These are phyloP conservation scores for Eucalyptus polybractea DNA, from an alignment of 345 rosid genomes.

Conservation along the genomic window DNA sequence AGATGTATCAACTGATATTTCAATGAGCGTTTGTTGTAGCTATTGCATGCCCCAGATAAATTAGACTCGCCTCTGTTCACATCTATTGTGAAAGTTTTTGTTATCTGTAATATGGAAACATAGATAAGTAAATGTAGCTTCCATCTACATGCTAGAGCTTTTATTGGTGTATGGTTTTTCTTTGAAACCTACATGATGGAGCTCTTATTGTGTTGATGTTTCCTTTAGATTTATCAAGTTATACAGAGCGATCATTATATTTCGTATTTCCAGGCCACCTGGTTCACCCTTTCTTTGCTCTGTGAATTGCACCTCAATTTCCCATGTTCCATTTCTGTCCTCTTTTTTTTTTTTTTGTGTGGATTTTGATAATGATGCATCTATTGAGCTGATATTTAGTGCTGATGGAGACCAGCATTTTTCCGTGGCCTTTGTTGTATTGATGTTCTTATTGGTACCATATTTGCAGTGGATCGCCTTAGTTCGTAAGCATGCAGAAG, in stretches of 20 bases:
- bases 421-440: not conserved
- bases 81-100: not conserved
- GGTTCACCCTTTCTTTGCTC: not conserved
- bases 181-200: not conserved
- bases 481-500: conserved; percentile 66
- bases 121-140: not conserved
- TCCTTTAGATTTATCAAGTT: not conserved
- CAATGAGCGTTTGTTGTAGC: not conserved
- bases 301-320: not conserved
- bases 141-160: not conserved
- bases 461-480: conserved; percentile 71
- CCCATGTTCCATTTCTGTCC: not conserved
- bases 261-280: not conserved
- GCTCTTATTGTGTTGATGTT: not conserved
- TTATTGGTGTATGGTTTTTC: not conserved
- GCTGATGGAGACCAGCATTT: not conserved
- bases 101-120: not conserved
- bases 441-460: not conserved
- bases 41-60: not conserved
- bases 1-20: not conserved
- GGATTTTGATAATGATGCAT: not conserved
- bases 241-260: not conserved
- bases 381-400: not conserved
- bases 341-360: fast-evolving
- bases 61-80: not conserved